Evolutionary conservation across 371 early-diverging fungal species (phyloP).

Genomic region (Basidiobolus heterosporus): DNA sequence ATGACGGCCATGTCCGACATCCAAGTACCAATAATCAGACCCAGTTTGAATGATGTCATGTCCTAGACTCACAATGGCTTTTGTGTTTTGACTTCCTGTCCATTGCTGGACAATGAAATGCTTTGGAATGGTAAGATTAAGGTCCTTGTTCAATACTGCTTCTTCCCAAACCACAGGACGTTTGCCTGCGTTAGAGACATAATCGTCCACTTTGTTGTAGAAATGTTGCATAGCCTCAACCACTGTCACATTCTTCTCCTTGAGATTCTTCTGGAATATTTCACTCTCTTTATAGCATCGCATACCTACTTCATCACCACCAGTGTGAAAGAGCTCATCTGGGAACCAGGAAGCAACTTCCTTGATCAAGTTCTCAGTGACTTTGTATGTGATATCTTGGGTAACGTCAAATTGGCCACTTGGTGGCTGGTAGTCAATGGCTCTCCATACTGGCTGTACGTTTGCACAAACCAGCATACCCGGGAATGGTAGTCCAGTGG

Average conservation of each 20-base stretch:
- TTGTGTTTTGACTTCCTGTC: slow-evolving; percentile 23
- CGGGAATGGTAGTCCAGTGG: slow-evolving; percentile 16
- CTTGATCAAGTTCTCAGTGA: slow-evolving; percentile 39
- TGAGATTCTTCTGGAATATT: slow-evolving; percentile 13
- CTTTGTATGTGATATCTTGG: slow-evolving; percentile 25
- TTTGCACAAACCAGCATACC: slow-evolving; percentile 23
- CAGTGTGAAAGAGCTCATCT: slow-evolving; percentile 50
- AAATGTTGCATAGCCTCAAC: slow-evolving; percentile 13
- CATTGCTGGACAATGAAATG: slow-evolving; percentile 36
- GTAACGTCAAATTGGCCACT: slow-evolving; percentile 58
- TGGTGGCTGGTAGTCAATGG: slow-evolving; percentile 41
- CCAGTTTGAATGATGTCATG: slow-evolving; percentile 35
- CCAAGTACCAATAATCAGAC: slow-evolving; percentile 46
- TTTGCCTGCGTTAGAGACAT: slow-evolving; percentile 18
- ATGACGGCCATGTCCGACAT: slow-evolving; percentile 36
- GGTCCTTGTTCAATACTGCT: slow-evolving; percentile 24
- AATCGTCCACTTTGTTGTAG: slow-evolving; percentile 9
- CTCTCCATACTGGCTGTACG: slow-evolving; percentile 18
- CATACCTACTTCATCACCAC: slow-evolving; percentile 60
- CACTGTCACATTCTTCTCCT: slow-evolving; percentile 10
- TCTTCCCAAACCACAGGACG: slow-evolving; percentile 36
- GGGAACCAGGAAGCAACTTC: slow-evolving; percentile 40
- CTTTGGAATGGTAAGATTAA: slow-evolving; percentile 16
- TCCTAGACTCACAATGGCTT: slow-evolving; percentile 27
- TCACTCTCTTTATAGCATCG: slow-evolving; percentile 36